Evolutionary conservation across 1,284 basidiomycete genomes (phyloP).

Genomic region (Takashimella tepidaria): DNA sequence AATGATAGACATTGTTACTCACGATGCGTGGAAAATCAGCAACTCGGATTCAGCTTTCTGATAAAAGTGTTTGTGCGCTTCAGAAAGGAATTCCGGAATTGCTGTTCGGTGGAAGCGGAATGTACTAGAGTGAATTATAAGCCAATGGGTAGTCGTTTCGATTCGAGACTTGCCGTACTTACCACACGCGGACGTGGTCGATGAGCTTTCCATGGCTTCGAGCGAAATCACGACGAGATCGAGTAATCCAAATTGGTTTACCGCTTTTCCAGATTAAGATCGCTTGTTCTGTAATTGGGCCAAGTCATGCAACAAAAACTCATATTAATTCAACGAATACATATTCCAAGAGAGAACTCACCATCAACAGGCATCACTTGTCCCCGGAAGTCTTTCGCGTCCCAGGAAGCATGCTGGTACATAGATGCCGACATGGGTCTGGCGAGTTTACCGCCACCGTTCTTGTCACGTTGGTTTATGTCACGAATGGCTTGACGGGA

Average conservation of each 20-base stretch:
- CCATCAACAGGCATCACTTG: constrained; percentile 22
- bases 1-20: too few species aligned
- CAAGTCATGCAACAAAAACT: too few species aligned
- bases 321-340: too few species aligned
- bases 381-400: constrained; percentile 16
- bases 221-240: constrained; percentile 5
- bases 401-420: constrained; percentile 14
- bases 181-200: constrained; percentile 14
- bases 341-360: too few species aligned
- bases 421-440: neutral
- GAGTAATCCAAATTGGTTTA: constrained; percentile 17
- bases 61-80: constrained; percentile 18
- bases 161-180: constrained; percentile 1
- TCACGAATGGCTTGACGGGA: neutral
- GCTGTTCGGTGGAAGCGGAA: constrained; percentile 14
- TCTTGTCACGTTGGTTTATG: neutral
- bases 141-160: constrained; percentile 5
- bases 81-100: constrained; percentile 21
- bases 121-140: too few species aligned
- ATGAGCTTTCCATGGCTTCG: neutral
- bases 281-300: constrained; percentile 2
- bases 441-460: neutral
- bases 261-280: constrained; percentile 14
- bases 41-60: constrained; percentile 22
- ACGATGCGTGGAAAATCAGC: constrained; percentile 28